Evolutionary conservation across 306 rosid genomes (phyloP), one percentile per base, ranked within the genome.

Genomic region (Potentilla sterilis): DNA sequence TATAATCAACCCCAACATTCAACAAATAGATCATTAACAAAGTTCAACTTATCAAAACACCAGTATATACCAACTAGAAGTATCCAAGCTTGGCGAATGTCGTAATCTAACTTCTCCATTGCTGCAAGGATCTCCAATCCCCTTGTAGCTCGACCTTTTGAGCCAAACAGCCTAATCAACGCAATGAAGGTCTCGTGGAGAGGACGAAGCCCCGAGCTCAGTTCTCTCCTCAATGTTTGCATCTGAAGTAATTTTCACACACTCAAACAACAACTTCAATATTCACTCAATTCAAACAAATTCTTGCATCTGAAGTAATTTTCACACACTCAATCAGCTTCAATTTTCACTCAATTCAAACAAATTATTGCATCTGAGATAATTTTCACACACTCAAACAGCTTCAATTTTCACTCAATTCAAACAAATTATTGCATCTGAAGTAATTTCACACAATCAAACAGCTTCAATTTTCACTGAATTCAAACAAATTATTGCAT

Each of bases 191-290:
- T 92, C 76, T 94, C 96, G 1, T 88, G 98, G 47, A 94, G 83
- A 19, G 98, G 98, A n/a, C 93, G 86, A 80, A 94, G 88, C 58
- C 98, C 98, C 0, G 93, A 87, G 78, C 96, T 86, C 71, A 94
- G 68, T 83, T 92, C 97, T 75, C 96, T 86, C 57, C 95, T 87
- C 73, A 94, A 61, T 4, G 97, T 82, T 75, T 94, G 93, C 97
- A 91, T 87, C 98, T 89, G 43, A 61, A 58, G 13, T 24, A 58
- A 9, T 42, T 72, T 62, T 46, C 3, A 28, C 28, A 28, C 28
- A 28, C 28, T 28, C 28, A 28, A 28, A 28, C 28, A 28, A 28
- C 28, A 28, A 28, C 28, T 28, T 28, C 28, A 28, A 28, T 5
- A 37, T 5, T 37, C 40, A 5, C 40, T 37, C 40, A 37, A 37